Base-by-base conservation (phyloP, 2,329 filamentous ascomycete genomes). In the Fragosphaeria purpurea region DNA sequence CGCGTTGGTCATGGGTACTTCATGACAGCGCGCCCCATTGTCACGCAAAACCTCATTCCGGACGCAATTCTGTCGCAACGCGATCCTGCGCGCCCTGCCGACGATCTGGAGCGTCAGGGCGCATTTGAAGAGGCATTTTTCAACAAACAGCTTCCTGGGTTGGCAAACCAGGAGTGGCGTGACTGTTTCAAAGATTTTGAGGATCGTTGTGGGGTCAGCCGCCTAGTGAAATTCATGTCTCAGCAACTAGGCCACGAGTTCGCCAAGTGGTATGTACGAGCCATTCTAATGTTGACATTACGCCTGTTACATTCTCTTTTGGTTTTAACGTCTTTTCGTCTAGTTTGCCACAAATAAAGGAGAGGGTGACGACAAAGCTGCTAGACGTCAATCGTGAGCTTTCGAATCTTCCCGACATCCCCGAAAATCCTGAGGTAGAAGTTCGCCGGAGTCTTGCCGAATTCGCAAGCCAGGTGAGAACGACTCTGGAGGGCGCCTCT, bases 1-100 rank as follows among this genome's bases (percentile, higher is more conserved):
- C 60, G 63, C 0, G 76, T 90, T 0, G 83, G 82, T 0, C 73
- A 86, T n/a, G 86, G 85, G 0, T 95, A 91, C 60, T 94, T 83
- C 54, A 79, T 87, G 7, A 87, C 90, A 0, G 86, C 83, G 0
- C 79, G 84, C 1, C 82, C 83, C 4, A 75, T 45, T 5, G 53
- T 52, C 33, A 46, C 49, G 1, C 45, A 49, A 6, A 37, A 47
- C 13, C 44, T 54, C 4, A 35, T 52, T 0, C 51, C 50, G 4
- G 52, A 55, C 13, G 49, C 44, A 7, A 43, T 50, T 37, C 37
- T 47, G 11, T 32, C 44, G 31, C 50, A 53, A 34, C 50, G 40
- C 6, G 44, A 48, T n/a, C 47, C 51, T 2, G 35, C 44, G 3
- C 41, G 44, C 1, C 51, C 47, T 33, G 69, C 67, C 0, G 73